Base-by-base conservation (phyloP, 2,329 filamentous ascomycete species). In the Hymenoscyphus scutula region DNA sequence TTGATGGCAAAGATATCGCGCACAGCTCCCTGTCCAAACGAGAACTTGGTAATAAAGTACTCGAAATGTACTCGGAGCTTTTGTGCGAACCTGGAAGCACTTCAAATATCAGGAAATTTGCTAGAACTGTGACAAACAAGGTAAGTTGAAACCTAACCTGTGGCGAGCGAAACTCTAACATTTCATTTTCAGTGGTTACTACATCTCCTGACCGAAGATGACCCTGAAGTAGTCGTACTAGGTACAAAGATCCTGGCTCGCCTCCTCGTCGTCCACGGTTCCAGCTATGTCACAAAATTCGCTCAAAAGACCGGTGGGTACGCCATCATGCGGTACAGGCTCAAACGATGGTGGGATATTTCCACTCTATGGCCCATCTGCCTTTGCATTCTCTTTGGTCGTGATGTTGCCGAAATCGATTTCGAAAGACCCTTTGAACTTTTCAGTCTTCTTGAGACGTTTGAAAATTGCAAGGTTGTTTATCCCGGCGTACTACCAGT, bases 61-160 rank as follows among this genome's bases (percentile, higher is more conserved):
- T 97, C 23, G 85, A 85, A 66, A 87, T 96, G 76, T 94, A 95
- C 72, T 84, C 89, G 7, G 83, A 87, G 29, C 81, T 97, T 11
- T 79, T 97, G 10, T 97, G 92, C 71, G 87, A 91, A 65, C 85
- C 86, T 69, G 83, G 83, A 25, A 91, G 88, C 67, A 77, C 83
- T 10, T 80, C 80, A 15, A 87, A 89, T 65, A 89, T 97, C 61
- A 86, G 88, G 72, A 95, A 92, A 70, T 98, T 99, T 79, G 91
- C 92, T 5, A 90, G 89, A 72, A 96, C 94, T 1, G 94, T 99
- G 8, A 97, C 94, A 25, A 97, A 96, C 70, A 97, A 97, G 83
- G 90, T 92, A 79, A 72, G 17, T 32, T 76, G 13, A 25, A 51
- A 13, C 15, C 45, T 10, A 51, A 8, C 19, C 19, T 5, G 11